Evolutionary conservation across 2,329 filamentous ascomycete species (phyloP).

Genomic region (Drechslerella dactyloides): DNA sequence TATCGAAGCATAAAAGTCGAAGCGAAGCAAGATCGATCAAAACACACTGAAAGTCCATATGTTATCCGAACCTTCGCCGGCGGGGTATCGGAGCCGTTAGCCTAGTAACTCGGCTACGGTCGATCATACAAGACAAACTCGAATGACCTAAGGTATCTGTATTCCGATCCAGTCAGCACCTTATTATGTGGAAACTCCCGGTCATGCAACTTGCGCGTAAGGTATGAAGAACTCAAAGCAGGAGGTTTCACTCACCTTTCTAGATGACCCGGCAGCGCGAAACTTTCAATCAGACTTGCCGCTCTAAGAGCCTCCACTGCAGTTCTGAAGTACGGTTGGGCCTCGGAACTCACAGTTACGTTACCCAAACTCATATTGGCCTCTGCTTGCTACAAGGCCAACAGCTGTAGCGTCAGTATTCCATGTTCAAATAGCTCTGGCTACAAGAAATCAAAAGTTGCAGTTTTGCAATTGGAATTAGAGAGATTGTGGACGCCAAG

Average conservation of each 20-base stretch:
- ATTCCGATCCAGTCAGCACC: constrained; percentile 4
- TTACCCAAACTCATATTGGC: constrained; percentile 49
- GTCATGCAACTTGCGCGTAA: no score
- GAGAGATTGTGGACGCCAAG: background rate
- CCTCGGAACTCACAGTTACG: constrained; percentile 41
- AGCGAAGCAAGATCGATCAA: background rate
- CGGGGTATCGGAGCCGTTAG: background rate
- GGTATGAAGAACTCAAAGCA: no score
- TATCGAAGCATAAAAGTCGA: no score
- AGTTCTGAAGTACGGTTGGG: constrained; percentile 32
- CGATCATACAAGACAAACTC: constrained; percentile 45
- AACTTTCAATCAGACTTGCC: constrained; percentile 42
- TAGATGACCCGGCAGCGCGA: constrained; percentile 30
- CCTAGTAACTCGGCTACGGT: background rate
- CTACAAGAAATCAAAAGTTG: background rate
- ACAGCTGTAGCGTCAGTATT: constrained; percentile 6
- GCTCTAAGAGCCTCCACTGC: constrained; percentile 45
- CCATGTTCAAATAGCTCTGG: background rate
- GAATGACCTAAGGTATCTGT: constrained; percentile 46
- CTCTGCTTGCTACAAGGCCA: constrained; percentile 35
- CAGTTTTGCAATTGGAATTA: no score
- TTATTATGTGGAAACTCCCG: background rate
- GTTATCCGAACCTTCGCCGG: background rate
- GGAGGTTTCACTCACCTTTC: constrained; percentile 21
- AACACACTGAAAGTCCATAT: background rate